Evolutionary conservation across 2,329 filamentous ascomycete species (phyloP), one percentile per base, ranked within the genome.

Genomic region (Rachicladosporium sp.): DNA sequence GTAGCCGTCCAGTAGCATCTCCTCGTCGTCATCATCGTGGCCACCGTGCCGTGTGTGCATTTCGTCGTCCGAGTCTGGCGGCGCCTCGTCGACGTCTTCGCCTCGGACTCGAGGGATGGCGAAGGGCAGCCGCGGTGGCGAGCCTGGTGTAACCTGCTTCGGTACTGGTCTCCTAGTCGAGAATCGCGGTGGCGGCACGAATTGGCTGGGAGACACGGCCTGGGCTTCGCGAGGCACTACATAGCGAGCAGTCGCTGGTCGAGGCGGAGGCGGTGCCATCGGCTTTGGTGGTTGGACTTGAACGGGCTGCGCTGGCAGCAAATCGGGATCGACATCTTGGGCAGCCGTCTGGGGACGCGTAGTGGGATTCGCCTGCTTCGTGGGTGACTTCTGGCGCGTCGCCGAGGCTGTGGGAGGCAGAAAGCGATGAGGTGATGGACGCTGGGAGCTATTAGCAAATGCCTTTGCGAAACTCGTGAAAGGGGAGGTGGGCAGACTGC

Each of bases 391-490:
- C 10, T 46, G 46, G 8, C 34, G 35, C 10, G 40, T 41, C n/a
- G 33, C 34, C 4, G 45, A 45, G 11, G 46, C 15, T 5, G 15
- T 19, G 15, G 15, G 15, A 19, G 15, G 34, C 6, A 55, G 38
- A 37, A 54, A 55, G n/a, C 51, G 46, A 38, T 45, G 50, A 10
- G 52, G 51, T 33, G 52, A 54, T 8, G 51, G 51, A n/a, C 48
- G 48, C 52, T 54, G 37, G 10, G 13, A 10, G 15, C 15, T 19
- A 5, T 19, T 19, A 19, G 15, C 15, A 19, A 19, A 19, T 19
- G 15, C 15, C 15, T 19, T 19, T 5, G 15, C 15, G 15, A 19
- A 19, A 19, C 3, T 19, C 15, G 15, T 19, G 15, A 19, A 19
- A 19, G 15, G 15, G 15, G 15, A 19, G 15, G 15, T 19, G 15